Evolutionary conservation across 768 basidiomycete species (phyloP).

Genomic region (Serpula lacrymans): DNA sequence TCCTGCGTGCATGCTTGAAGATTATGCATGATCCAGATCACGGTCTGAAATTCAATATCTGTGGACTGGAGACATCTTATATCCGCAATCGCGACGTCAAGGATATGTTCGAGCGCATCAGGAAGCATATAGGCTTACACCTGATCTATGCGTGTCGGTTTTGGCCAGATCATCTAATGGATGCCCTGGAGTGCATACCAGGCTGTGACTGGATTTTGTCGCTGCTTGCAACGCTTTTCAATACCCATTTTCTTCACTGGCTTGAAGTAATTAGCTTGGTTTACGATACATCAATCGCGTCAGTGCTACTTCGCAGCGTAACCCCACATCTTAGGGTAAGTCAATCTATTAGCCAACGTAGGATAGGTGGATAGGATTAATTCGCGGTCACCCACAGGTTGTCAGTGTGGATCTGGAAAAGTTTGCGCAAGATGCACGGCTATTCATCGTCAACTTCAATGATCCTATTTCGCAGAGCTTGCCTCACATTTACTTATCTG

Average conservation of each 20-base stretch:
- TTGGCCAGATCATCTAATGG: constrained; percentile 22
- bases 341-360: too few species aligned
- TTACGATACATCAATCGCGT: too few species aligned
- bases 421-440: not conserved
- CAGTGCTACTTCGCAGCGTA: too few species aligned
- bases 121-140: constrained; percentile 16
- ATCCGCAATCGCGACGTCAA: constrained; percentile 19
- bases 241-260: too few species aligned
- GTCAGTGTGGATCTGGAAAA: not conserved
- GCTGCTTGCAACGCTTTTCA: too few species aligned
- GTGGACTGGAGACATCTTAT: constrained; percentile 25
- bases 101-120: constrained; percentile 6
- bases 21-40: too few species aligned
- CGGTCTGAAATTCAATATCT: constrained; percentile 36
- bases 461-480: not conserved
- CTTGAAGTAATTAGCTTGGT: too few species aligned
- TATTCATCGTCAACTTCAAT: not conserved
- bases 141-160: constrained; percentile 27
- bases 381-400: not conserved
- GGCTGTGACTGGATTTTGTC: too few species aligned
- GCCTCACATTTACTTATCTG: constrained; percentile 25
- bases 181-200: too few species aligned
- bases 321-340: too few species aligned
- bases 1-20: too few species aligned
- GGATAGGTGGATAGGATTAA: too few species aligned